A percentile compares a stretch with the other conserved stretches of the same genome.
phyloP scores from a whole-genome alignment of 108 stramenopile genomes.

The Nannochloropsis gaditana region DNA sequence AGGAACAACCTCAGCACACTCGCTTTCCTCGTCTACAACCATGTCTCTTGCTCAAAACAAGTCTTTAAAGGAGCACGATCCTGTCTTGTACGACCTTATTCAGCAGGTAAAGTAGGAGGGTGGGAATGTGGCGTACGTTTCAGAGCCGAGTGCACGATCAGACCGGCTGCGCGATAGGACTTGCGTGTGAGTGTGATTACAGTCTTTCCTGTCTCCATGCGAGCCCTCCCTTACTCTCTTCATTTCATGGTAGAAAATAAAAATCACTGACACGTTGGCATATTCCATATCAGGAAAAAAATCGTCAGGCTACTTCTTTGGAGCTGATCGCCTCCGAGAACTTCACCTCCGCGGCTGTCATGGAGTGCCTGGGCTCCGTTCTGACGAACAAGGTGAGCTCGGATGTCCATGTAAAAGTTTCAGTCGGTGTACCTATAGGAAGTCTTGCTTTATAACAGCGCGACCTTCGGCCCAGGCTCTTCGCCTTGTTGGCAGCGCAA shows the following conservation, averaged over 20 bases:
- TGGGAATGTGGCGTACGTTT: conserved; percentile 1
- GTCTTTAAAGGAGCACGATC: conserved; percentile 91
- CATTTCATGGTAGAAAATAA: too few relatives aligned
- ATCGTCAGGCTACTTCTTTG: conserved; percentile 86
- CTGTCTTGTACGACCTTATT: conserved; percentile 89
- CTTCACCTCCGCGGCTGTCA: conserved; percentile 94
- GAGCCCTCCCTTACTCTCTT: too few relatives aligned
- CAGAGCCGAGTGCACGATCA: not conserved
- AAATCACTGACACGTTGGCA: too few relatives aligned
- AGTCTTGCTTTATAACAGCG: too few relatives aligned
- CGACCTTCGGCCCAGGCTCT: too few relatives aligned
- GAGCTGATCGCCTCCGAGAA: conserved; percentile 99
- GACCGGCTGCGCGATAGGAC: not conserved
- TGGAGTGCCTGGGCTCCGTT: conserved; percentile 95
- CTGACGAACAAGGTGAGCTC: conserved; percentile 87
- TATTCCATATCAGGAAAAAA: conserved; percentile 21
- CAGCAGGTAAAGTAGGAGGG: conserved; percentile 59
- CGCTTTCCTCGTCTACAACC: not conserved
- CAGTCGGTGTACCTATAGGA: too few relatives aligned
- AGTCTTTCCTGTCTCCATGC: not conserved
- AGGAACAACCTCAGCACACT: too few relatives aligned
- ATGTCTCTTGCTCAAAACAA: conserved; percentile 62
- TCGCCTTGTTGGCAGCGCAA: too few relatives aligned
- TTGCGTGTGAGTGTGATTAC: not conserved
- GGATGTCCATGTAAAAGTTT: not conserved